phyloP scores from a whole-genome alignment of 23 red algal genomes.

The Pyropia yezoensis region DNA sequence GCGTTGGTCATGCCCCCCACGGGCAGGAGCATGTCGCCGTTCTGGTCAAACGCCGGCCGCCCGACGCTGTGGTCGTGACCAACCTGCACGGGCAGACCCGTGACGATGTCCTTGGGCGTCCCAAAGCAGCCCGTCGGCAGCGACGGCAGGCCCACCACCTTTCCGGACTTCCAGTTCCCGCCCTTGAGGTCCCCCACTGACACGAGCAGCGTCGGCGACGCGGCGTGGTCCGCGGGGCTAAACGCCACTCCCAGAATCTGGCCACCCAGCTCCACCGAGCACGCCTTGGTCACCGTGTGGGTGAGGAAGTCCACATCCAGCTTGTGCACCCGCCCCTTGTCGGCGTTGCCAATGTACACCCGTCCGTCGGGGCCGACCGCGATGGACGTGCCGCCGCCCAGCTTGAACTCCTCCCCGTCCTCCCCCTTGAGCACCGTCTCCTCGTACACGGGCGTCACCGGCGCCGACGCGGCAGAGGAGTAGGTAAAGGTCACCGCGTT shows the following conservation, averaged over 20 bases:
- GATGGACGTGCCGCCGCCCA: conserved; percentile 7
- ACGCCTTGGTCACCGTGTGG: conserved; percentile 27
- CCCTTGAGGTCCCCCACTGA: conserved; percentile 35
- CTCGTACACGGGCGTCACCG: not conserved
- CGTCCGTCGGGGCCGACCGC: conserved; percentile 26
- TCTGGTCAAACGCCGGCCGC: conserved; percentile 32
- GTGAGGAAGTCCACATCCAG: conserved; percentile 14
- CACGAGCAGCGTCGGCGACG: conserved; percentile 17
- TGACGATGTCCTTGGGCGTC: no score
- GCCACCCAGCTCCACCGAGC: conserved; percentile 27
- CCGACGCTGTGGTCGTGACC: conserved; percentile 62
- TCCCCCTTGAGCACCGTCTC: not conserved
- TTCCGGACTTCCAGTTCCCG: conserved; percentile 29
- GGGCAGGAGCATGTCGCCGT: conserved; percentile 26
- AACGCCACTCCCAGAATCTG: conserved; percentile 47
- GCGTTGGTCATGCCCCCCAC: conserved; percentile 53
- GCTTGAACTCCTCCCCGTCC: conserved; percentile 7
- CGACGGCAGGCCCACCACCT: conserved; percentile 13
- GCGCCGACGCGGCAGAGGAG: no score
- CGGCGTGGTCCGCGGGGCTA: conserved; percentile 28
- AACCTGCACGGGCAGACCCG: conserved; percentile 25
- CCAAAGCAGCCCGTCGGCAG: no score
- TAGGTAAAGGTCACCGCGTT: no score
- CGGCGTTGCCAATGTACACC: conserved; percentile 35
- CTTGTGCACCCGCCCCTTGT: conserved; percentile 33